Percentiles rank a stretch among this genome's conserved stretches.
Conservation (phyloP, 139 green algal genomes). For the Chlorella sp. region DNA sequence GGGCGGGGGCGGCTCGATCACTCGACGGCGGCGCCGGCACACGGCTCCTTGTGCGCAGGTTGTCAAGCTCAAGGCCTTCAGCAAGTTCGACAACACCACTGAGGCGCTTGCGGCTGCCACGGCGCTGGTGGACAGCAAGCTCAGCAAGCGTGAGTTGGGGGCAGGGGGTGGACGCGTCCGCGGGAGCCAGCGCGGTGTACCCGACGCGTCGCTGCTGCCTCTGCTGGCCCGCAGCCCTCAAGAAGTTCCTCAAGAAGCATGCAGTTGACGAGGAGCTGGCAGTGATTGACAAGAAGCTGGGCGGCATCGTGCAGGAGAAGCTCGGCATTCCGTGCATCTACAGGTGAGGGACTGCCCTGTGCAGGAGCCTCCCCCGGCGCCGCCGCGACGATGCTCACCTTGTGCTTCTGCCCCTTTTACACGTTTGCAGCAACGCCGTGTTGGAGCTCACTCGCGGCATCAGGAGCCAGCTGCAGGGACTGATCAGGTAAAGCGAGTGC, state of each 20-base stretch:
- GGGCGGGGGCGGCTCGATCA: too few relatives aligned
- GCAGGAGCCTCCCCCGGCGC: too few relatives aligned
- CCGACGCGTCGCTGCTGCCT: background rate
- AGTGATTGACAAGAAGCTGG: slow-evolving; percentile 95
- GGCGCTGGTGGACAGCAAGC: slow-evolving; percentile 90
- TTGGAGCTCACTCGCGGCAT: slow-evolving; percentile 80
- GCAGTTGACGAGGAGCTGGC: slow-evolving; percentile 80
- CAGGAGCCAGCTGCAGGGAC: slow-evolving; percentile 76
- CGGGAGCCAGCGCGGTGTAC: too few relatives aligned
- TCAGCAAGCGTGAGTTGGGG: slow-evolving; percentile 84
- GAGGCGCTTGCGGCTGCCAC: slow-evolving; percentile 91
- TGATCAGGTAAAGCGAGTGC: slow-evolving; percentile 83
- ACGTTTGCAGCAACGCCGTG: slow-evolving; percentile 28
- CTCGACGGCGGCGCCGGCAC: too few relatives aligned
- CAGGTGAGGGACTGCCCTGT: slow-evolving; percentile 36
- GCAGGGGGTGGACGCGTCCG: too few relatives aligned
- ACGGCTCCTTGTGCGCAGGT: too few relatives aligned
- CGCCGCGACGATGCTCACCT: too few relatives aligned
- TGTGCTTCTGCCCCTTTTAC: too few relatives aligned
- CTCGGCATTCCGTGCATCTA: slow-evolving; percentile 89
- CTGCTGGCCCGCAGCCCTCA: slow-evolving; percentile 59
- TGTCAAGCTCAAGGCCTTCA: slow-evolving; percentile 97
- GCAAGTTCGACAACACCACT: slow-evolving; percentile 96
- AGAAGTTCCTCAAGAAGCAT: slow-evolving; percentile 99
- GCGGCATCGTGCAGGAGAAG: slow-evolving; percentile 97